Evolutionary conservation across 345 rosid species (phyloP), one percentile per base, ranked within the genome.

Genomic region (Boechera retrofracta): DNA sequence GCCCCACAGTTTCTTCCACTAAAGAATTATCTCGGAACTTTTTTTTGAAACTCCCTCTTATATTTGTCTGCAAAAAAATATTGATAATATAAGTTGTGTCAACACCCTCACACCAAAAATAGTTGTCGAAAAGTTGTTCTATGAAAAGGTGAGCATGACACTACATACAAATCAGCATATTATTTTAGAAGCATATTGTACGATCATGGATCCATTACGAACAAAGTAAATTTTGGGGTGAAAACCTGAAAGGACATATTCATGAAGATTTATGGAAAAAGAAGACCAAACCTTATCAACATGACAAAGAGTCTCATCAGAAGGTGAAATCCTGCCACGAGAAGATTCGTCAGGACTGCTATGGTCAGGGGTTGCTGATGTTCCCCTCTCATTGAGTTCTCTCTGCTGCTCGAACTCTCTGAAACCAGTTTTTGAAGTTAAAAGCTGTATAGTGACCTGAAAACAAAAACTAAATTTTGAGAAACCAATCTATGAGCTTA

Each of bases 361-460:
- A 31, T 85, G 97, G 71, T 88, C 89, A 64, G 88, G 64, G 72
- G 84, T 81, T 11, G 83, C 67, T 81, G 81, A 91, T 63, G 93
- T 79, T 70, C 96, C 98, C 82, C 83, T 85, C 72, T 94, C 98
- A 75, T 93, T 87, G 65, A 85, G 84, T 81, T 94, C 98, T 82
- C 99, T 86, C 79, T 92, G 98, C 84, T 88, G 99, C 82, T 95
- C 99, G 68, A 95, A 95, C 84, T 95, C 98, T 79, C 99, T 95
- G 86, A 95, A 95, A 62, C 99, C 99, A 60, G 99, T 95, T 86
- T 92, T 95, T 16, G 98, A 90, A 39, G 98, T 95, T 70, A 95
- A 89, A 82, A 95, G 89, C 85, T 95, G 99, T 73, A 88, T 83
- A 6, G 97, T 91, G 58, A 90, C 96, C 99, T 95, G 91, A 32